These are phyloP conservation scores for Colletotrichum sp. DNA, from an alignment of 2,329 filamentous ascomycete genomes.

Conservation along the genomic window DNA sequence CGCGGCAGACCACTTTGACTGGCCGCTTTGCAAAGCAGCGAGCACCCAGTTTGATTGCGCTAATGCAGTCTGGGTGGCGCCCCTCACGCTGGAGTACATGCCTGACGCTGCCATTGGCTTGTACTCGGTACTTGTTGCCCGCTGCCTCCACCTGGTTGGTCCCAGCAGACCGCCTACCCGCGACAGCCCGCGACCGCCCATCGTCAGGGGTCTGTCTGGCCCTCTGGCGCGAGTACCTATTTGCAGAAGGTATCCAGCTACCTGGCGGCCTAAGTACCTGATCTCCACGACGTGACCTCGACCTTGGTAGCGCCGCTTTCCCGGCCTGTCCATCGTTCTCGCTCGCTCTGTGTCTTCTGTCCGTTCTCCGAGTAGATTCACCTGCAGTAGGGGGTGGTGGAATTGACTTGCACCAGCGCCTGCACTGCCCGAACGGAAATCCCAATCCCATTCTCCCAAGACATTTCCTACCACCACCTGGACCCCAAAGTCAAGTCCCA, in stretches of 20 bases:
- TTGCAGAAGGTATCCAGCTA: background rate
- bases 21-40: slow-evolving; percentile 8
- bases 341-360: slow-evolving; percentile 6
- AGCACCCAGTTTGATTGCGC: slow-evolving; percentile 20
- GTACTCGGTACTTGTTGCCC: background rate
- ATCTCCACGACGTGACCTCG: slow-evolving; percentile 16
- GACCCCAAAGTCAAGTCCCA: background rate
- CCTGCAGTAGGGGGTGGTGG: background rate
- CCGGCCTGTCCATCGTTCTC: slow-evolving; percentile 8
- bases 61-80: slow-evolving; percentile 17
- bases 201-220: background rate
- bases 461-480: background rate
- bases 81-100: background rate
- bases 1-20: slow-evolving; percentile 4
- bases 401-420: background rate
- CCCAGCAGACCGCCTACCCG: background rate
- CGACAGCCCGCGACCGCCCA: background rate
- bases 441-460: background rate
- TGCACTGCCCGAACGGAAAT: background rate
- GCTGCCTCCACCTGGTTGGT: background rate
- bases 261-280: slow-evolving; percentile 1
- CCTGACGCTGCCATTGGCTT: background rate
- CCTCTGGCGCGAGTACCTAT: background rate
- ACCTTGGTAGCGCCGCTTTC: slow-evolving; percentile 10
- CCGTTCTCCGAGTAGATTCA: slow-evolving; percentile 1